Base-by-base conservation (phyloP, 495 filamentous ascomycete species). In the Neurospora discreta region DNA sequence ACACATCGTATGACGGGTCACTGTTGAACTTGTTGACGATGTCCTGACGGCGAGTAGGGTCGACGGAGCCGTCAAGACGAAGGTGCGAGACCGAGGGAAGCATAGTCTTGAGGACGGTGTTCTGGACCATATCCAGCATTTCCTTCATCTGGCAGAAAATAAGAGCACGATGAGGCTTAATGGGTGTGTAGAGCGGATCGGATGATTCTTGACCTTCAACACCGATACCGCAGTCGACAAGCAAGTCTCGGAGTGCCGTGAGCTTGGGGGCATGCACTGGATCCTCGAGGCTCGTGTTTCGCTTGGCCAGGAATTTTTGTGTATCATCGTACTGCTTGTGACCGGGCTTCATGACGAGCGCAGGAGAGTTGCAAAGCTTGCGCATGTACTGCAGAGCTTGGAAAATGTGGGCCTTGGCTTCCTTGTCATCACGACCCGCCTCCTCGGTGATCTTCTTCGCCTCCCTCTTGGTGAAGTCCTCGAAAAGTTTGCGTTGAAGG, bases 71-170 rank as follows among this genome's bases (percentile, higher is more conserved):
- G 77, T 98, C 96, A 68, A 99, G 88, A 30, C 96, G 93, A 52
- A 98, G 87, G 78, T 90, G 98, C 65, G 93, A 92, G 5, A 95
- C 92, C 6, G 90, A 91, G 2, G 96, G 95, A 10, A 99, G 88
- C 75, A 97, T 85, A 73, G 90, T 89, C 75, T 91, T 91, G 18
- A 99, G 82, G 7, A 99, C 95, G 68, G 93, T 91, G 73, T 91
- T 91, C 77, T 98, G 94, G 13, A 99, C 96, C 85, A 98, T 97
- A 79, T 98, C 96, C 23, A 98, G 85, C 96, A 98, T 99, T 80
- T 98, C 96, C 79, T 98, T 98, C 92, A 98, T 96, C 78, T 99
- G 95, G 77, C 95, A 99, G 85, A 99, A 99, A 75, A 99, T 91
- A 69, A 99, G 87, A 3, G 96, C 96, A 52, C 95, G 92, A 75